phyloP scores from a whole-genome alignment of 2,329 filamentous ascomycete genomes.

The Pezizomycotina sp. region DNA sequence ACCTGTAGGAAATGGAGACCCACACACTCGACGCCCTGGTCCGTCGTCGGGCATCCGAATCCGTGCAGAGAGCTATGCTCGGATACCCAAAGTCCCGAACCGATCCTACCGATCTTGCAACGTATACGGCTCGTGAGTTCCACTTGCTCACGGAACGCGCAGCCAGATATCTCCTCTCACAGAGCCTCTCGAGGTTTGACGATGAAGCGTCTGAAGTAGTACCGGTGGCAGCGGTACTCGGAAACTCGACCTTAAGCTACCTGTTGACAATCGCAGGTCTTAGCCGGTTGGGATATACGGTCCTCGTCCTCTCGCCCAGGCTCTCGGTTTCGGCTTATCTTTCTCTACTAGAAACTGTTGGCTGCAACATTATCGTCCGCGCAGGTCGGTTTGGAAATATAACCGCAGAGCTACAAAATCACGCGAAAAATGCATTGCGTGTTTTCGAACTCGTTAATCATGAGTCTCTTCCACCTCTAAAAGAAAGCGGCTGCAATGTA shows the following conservation, averaged over 20 bases:
- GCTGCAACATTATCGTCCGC: slow-evolving; percentile 28
- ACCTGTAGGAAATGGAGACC: no score
- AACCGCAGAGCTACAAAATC: slow-evolving; percentile 19
- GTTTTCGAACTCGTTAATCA: slow-evolving; percentile 23
- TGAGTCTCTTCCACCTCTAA: slow-evolving; percentile 20
- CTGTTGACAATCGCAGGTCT: slow-evolving; percentile 39
- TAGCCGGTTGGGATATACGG: slow-evolving; percentile 39
- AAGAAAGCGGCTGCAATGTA: slow-evolving; percentile 16
- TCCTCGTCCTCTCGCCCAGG: slow-evolving; percentile 39
- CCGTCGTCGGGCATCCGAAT: no score
- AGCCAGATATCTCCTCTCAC: no score
- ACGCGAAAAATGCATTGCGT: neutral
- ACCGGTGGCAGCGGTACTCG: no score
- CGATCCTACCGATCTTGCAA: no score
- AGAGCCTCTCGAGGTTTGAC: no score
- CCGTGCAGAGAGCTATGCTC: no score
- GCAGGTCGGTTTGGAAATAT: slow-evolving; percentile 6
- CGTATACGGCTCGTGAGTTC: no score
- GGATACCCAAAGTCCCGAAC: no score
- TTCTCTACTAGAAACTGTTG: slow-evolving; percentile 33
- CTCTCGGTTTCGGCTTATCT: slow-evolving; percentile 37
- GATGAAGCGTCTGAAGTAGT: no score
- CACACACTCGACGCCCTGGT: no score
- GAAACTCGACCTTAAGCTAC: slow-evolving; percentile 40
- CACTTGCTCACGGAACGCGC: no score